Evolutionary conservation across 495 filamentous ascomycete genomes (phyloP).

Genomic region (Podospora conica): DNA sequence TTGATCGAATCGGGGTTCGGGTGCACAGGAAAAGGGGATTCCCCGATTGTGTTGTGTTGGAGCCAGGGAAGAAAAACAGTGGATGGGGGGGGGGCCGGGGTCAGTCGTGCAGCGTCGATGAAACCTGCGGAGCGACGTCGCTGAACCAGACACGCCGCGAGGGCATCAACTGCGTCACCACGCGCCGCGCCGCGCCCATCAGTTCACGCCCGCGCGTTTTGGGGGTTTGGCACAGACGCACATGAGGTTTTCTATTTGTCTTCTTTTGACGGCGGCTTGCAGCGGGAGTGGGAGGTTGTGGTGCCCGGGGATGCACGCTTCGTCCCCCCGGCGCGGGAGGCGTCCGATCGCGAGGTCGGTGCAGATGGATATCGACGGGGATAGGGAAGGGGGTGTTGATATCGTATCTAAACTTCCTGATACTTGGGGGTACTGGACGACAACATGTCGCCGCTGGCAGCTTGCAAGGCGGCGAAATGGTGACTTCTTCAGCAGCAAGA

Average conservation of each 20-base stretch:
- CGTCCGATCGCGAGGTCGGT: not conserved
- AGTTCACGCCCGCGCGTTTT: not conserved
- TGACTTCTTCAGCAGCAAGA: not conserved
- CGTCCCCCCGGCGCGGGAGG: not conserved
- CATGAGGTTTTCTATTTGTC: not conserved
- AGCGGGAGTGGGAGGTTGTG: too few species aligned
- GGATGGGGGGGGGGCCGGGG: not conserved
- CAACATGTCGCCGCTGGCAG: not conserved
- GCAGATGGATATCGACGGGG: not conserved
- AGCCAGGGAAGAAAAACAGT: not conserved
- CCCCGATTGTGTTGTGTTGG: not conserved
- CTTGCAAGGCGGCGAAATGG: not conserved
- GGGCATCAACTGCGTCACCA: not conserved
- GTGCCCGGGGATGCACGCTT: not conserved
- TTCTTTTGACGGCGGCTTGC: not conserved
- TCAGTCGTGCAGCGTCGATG: not conserved
- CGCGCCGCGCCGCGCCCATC: not conserved
- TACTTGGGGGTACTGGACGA: not conserved
- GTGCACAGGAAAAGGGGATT: not conserved
- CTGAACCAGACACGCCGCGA: not conserved
- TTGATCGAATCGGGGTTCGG: not conserved
- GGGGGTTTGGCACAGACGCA: not conserved
- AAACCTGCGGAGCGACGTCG: slow-evolving; percentile 1
- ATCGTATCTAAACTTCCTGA: too few species aligned
- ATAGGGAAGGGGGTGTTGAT: not conserved